A percentile compares a stretch with the other conserved stretches of the same genome.
Conservation (phyloP, 78 protist species). For the Dictyostelium intermedium region DNA sequence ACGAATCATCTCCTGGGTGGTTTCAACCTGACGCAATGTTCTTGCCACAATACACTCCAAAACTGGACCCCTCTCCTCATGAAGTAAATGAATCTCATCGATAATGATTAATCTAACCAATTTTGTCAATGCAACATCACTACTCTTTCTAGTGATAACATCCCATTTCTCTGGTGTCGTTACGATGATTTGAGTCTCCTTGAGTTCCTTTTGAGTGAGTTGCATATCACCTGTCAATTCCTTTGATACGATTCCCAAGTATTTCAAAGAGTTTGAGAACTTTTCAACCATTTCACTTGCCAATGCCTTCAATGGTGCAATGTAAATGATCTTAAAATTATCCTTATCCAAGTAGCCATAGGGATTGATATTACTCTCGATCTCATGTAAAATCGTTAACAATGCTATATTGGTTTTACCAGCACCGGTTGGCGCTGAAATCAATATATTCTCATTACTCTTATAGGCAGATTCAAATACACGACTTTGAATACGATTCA, state of each 20-base stretch:
- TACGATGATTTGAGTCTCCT: slow-evolving; percentile 95
- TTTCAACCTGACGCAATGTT: slow-evolving; percentile 95
- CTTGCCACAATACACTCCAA: slow-evolving; percentile 97
- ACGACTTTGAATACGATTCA: slow-evolving; percentile 74
- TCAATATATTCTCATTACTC: slow-evolving; percentile 94
- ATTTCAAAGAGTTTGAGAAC: slow-evolving; percentile 84
- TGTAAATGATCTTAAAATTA: slow-evolving; percentile 97
- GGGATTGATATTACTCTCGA: slow-evolving; percentile 50
- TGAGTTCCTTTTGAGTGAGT: slow-evolving; percentile 94
- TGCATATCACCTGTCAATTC: slow-evolving; percentile 99
- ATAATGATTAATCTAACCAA: slow-evolving; percentile 94
- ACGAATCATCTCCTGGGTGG: slow-evolving; percentile 96
- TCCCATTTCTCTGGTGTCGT: slow-evolving; percentile 99
- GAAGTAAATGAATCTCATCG: slow-evolving; percentile 99
- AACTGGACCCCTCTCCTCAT: slow-evolving; percentile 99
- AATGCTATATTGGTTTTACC: slow-evolving; percentile 90
- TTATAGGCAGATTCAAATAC: slow-evolving; percentile 90
- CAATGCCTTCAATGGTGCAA: slow-evolving; percentile 99
- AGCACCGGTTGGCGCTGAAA: slow-evolving; percentile 98
- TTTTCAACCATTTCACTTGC: slow-evolving; percentile 95
- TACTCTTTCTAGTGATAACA: slow-evolving; percentile 97
- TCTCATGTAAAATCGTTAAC: slow-evolving; percentile 81
- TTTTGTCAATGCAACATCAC: slow-evolving; percentile 85
- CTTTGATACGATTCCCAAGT: slow-evolving; percentile 89
- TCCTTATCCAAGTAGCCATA: slow-evolving; percentile 60